Percentiles rank a stretch among this genome's conserved stretches.
These are phyloP conservation scores for Pestalotiopsis sp. DNA, from an alignment of 2,329 filamentous ascomycete genomes.

Conservation along the genomic window DNA sequence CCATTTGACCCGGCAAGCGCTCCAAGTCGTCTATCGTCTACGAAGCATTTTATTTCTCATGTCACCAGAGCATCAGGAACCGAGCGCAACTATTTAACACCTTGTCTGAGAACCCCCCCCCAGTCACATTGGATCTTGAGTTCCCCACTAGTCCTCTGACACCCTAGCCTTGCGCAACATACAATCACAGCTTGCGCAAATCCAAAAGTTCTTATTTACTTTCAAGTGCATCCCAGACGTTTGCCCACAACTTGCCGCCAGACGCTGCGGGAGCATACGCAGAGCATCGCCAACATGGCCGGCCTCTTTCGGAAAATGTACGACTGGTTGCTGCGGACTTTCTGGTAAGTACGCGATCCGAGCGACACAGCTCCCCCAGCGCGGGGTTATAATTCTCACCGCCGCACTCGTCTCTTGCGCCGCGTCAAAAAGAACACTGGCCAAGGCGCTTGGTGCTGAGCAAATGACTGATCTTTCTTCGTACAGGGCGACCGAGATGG, in stretches of 20 bases:
- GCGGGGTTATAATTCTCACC: conserved; percentile 26
- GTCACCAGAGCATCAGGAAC: conserved; percentile 26
- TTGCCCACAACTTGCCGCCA: background rate
- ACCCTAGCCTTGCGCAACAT: conserved; percentile 14
- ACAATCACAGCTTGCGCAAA: conserved; percentile 13
- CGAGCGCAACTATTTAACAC: conserved; percentile 41
- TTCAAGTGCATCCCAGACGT: background rate
- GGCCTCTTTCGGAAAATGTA: conserved; percentile 92
- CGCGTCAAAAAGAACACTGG: background rate
- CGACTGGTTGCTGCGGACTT: conserved; percentile 96
- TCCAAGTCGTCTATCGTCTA: conserved; percentile 34
- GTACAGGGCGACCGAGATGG: conserved; percentile 94
- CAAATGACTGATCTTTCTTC: conserved; percentile 18
- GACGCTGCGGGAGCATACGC: background rate
- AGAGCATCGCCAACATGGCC: conserved; percentile 63
- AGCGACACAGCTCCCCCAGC: conserved; percentile 22
- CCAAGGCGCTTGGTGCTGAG: background rate
- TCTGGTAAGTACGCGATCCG: conserved; percentile 69
- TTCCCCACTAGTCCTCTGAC: conserved; percentile 15
- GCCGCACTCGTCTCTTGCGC: conserved; percentile 16
- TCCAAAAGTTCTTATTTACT: conserved; percentile 3
- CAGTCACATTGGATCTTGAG: conserved; percentile 7
- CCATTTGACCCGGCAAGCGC: conserved; percentile 28
- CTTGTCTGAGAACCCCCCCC: conserved; percentile 28
- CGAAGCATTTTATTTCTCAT: conserved; percentile 43